Conservation (phyloP, 73 alveolate species). For the Blepharisma japonicum region DNA sequence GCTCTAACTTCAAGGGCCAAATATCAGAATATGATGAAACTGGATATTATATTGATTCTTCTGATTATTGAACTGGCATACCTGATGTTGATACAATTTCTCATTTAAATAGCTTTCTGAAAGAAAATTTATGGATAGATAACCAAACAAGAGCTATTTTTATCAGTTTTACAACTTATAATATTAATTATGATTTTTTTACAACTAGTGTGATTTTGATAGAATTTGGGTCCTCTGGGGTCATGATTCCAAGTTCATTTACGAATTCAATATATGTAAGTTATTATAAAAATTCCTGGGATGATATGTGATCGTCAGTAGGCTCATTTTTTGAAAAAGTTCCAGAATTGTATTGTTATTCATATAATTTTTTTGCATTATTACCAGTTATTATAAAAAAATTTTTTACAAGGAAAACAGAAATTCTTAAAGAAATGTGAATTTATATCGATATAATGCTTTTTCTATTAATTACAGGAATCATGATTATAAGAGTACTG, state of each 20-base stretch:
- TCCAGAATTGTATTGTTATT: neutral
- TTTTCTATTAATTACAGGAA: neutral
- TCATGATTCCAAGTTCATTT: neutral
- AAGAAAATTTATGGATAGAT: conserved; percentile 22
- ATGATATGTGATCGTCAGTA: neutral
- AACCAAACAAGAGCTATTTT: neutral
- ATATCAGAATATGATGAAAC: neutral
- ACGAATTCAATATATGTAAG: neutral
- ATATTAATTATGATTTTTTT: conserved; percentile 4
- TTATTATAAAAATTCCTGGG: conserved; percentile 19
- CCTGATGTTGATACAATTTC: neutral
- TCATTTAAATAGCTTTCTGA: neutral
- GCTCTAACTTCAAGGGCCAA: neutral
- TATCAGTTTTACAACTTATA: neutral
- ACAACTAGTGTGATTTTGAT: neutral
- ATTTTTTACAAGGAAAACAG: neutral
- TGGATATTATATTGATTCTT: conserved; percentile 2
- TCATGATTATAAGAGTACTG: neutral
- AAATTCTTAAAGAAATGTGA: neutral
- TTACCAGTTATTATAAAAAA: neutral
- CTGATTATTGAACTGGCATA: neutral
- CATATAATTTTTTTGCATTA: neutral
- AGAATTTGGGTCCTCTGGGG: neutral
- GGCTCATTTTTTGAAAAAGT: neutral
- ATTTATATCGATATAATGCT: neutral